Evolutionary conservation across 352 stramenopile genomes (phyloP), one percentile per base, ranked within the genome.

Genomic region (Globisporangium rhizosaccharum): DNA sequence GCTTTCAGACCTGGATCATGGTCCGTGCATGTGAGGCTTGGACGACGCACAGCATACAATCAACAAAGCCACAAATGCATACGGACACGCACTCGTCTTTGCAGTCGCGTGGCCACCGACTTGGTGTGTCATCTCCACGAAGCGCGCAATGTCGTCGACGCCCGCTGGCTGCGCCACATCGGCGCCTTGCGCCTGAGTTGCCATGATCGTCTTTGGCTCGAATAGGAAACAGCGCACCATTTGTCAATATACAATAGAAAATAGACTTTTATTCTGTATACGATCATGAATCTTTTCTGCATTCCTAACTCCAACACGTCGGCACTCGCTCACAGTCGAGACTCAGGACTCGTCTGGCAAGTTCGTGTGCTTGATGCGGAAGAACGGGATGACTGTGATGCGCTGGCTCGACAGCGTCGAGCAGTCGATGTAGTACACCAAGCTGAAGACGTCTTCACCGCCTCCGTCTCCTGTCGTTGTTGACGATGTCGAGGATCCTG

Each of bases 41-140:
- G 0, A 1, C 15, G 63, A 20, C 49, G 15, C 49, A 23, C 17
- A 7, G 2, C 6, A 12, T 3, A 5, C 17, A 15, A 37, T 17
- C 7, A 44, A 17, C 28, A 12, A 54, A 18, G 6, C 23, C 6
- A 53, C 10, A 37, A 26, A 26, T 3, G n/a, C 18, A 26, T 9
- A 7, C 63, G 25, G 65, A 89, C 84, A 7, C 65, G 25, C 67
- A 91, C 84, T 84, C 1, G 71, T 83, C 58, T 90, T 87, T 25
- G 71, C 62, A n/a, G 77, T 84, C 14, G 78, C 63, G 68, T 94
- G 84, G 61, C 84, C 84, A 61, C 84, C 84, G 45, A 94, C 84
- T 72, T 94, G 84, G 58, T 91, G 84, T 56, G 62, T 56, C 78
- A 90, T 90, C 53, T 71, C 56, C 54, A 57, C 68, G 48, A 88